Evolutionary conservation across 73 alveolate genomes (phyloP), one percentile per base, ranked within the genome.

Genomic region (Symbiodinium natans): DNA sequence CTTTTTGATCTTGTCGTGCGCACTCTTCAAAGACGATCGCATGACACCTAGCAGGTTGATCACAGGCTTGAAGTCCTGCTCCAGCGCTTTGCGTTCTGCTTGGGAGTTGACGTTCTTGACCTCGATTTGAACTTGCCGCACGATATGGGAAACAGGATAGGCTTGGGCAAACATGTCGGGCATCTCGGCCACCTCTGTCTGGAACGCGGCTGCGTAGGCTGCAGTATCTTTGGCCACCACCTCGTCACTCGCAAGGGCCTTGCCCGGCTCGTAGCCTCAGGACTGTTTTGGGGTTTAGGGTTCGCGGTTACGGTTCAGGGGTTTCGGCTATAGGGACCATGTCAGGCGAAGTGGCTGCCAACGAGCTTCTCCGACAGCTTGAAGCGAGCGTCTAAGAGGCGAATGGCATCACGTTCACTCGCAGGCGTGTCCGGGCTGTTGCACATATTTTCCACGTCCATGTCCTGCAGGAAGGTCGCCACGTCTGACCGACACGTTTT

Each of bases 321-420:
- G n/a, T n/a, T n/a, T n/a, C n/a, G n/a, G n/a, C n/a, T n/a, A n/a
- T n/a, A n/a, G n/a, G n/a, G n/a, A n/a, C n/a, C n/a, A n/a, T n/a
- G n/a, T n/a, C n/a, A n/a, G n/a, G n/a, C n/a, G n/a, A n/a, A n/a
- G 40, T 74, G 27, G 82, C 40, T 75, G 41, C 86, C 86, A 29
- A 75, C 31, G 48, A 75, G n/a, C 8, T 25, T 23, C 19, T 75
- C 23, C 8, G 86, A 33, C n/a, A 33, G 48, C 46, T 1, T 75
- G 86, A 33, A 23, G 46, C 86, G 86, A n/a, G 19, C 43, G 48
- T 75, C 29, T 27, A 75, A n/a, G 48, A 75, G 10, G 27, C n/a
- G 29, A 43, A 75, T 38, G 46, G 86, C 86, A 9, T 75, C 48
- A 0, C 9, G 3, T 46, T 75, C 86, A 29, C n/a, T 29, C 48